Conservation (phyloP, 495 filamentous ascomycete species). For the Aspergillus baeticus region DNA sequence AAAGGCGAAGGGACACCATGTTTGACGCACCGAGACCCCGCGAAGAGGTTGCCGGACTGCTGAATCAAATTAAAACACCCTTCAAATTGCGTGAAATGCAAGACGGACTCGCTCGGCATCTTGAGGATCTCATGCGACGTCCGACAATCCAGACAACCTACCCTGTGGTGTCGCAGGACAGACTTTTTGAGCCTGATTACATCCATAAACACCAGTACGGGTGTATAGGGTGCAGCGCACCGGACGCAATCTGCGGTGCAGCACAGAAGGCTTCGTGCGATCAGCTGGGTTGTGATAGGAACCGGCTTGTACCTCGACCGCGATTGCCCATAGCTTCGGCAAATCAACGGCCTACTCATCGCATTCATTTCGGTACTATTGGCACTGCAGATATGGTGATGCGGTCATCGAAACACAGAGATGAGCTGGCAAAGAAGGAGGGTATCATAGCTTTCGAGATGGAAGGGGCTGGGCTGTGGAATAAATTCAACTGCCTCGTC, state of each 20-base stretch:
- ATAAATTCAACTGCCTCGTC: constrained; percentile 29
- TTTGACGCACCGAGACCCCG: not conserved
- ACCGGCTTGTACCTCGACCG: constrained; percentile 3
- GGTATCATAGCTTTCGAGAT: constrained; percentile 30
- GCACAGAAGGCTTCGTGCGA: constrained; percentile 9
- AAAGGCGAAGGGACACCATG: constrained; percentile 15
- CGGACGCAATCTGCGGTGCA: constrained; percentile 5
- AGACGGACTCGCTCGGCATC: not conserved
- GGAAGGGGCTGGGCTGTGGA: constrained; percentile 33
- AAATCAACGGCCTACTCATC: not conserved
- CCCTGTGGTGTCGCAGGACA: constrained; percentile 18
- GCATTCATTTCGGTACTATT: constrained; percentile 25
- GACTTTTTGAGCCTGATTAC: constrained; percentile 17
- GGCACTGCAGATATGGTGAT: constrained; percentile 31
- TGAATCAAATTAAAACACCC: not conserved
- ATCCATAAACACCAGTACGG: constrained; percentile 19
- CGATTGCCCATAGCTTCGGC: not conserved
- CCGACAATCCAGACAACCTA: not conserved
- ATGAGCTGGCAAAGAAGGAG: constrained; percentile 17
- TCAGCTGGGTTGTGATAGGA: constrained; percentile 9
- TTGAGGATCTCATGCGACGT: not conserved
- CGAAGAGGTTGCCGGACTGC: constrained; percentile 1
- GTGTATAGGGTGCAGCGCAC: not conserved
- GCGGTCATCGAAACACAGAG: constrained; percentile 29
- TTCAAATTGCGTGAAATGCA: constrained; percentile 16